Evolutionary conservation across 768 basidiomycete species (phyloP).

Genomic region (Coprinopsis strossmayeri): DNA sequence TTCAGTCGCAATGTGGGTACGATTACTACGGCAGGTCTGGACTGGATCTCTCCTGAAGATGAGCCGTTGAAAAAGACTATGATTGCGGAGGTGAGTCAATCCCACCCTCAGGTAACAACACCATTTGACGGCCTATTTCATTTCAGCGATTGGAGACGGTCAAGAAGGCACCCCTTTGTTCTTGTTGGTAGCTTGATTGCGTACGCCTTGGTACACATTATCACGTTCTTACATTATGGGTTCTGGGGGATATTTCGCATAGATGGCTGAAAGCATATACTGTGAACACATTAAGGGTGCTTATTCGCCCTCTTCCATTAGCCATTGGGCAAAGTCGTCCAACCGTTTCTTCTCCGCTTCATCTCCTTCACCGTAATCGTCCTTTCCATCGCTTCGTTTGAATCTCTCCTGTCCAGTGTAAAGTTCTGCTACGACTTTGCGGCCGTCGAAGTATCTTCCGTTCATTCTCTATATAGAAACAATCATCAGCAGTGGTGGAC

Average conservation of each 20-base stretch:
- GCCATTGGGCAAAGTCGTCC: slow-evolving; percentile 85
- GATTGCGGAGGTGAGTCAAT: slow-evolving; percentile 59
- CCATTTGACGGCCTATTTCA: not conserved
- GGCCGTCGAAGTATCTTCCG: slow-evolving; percentile 83
- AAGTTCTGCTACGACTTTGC: slow-evolving; percentile 74
- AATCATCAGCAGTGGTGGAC: not conserved
- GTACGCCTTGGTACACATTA: slow-evolving; percentile 1
- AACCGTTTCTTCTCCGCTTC: slow-evolving; percentile 79
- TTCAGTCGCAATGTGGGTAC: slow-evolving; percentile 28
- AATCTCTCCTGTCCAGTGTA: slow-evolving; percentile 81
- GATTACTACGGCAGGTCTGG: slow-evolving; percentile 27
- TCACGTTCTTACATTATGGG: slow-evolving; percentile 11
- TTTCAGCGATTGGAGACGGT: slow-evolving; percentile 68
- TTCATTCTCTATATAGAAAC: slow-evolving; percentile 76
- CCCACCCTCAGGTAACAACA: slow-evolving; percentile 1
- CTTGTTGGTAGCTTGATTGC: slow-evolving; percentile 61
- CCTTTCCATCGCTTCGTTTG: slow-evolving; percentile 63
- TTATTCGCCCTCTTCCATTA: slow-evolving; percentile 74
- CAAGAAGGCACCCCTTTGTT: slow-evolving; percentile 59
- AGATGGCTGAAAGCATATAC: not conserved
- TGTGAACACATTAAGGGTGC: not conserved
- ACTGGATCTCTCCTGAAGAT: slow-evolving; percentile 38
- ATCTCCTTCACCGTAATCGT: slow-evolving; percentile 57
- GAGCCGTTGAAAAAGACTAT: slow-evolving; percentile 48
- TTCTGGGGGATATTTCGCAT: slow-evolving; percentile 4